Evolutionary conservation across 2,329 filamentous ascomycete species (phyloP), one percentile per base, ranked within the genome.

Genomic region (Monilinia laxa): DNA sequence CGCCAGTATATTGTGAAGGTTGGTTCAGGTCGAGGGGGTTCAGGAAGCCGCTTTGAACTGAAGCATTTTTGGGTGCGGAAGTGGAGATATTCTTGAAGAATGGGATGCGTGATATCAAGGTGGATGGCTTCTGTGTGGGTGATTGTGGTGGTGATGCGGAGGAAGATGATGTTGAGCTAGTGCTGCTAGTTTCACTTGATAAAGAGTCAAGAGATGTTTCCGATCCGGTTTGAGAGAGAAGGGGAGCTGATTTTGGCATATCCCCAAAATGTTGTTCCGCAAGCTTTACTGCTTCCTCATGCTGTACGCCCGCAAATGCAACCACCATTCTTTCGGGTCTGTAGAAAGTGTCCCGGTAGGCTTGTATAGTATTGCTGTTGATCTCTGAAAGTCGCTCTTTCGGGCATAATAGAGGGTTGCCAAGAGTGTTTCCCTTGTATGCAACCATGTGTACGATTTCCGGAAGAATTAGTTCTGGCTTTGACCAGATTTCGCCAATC

Each of bases 401-500:
- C 0, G 95, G 95, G 77, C 95, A 99, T 62, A 99, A 80, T 71
- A 99, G 79, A 4, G 95, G 95, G 78, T 98, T 96, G 49, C 95
- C 95, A 16, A 99, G 83, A 0, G 95, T 98, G 80, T 99, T 98
- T 76, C 95, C 91, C 81, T 93, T 95, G 80, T 92, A 99, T 2
- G 93, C 95, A 12, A 95, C 93, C 81, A 93, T 95, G 78, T 99
- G 95, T 49, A 98, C 90, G 73, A 99, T 81, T 80, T 99, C 95
- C 0, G 95, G 95, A 68, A 99, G 81, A 73, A 99, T 98, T 66
- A 99, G 85, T 75, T 98, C 94, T 0, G 95, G 93, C 83, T 96
- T 98, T 73, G 90, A 90, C 95, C 95, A 99, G 66, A 99, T 98
- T 81, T 98, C 95, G 31, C 88, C 87, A 77, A 99, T 95, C 80